Percentiles rank a stretch among this genome's conserved stretches.
Evolutionary conservation across 208 protist species (phyloP).

Genomic region (Leishmania major): DNA sequence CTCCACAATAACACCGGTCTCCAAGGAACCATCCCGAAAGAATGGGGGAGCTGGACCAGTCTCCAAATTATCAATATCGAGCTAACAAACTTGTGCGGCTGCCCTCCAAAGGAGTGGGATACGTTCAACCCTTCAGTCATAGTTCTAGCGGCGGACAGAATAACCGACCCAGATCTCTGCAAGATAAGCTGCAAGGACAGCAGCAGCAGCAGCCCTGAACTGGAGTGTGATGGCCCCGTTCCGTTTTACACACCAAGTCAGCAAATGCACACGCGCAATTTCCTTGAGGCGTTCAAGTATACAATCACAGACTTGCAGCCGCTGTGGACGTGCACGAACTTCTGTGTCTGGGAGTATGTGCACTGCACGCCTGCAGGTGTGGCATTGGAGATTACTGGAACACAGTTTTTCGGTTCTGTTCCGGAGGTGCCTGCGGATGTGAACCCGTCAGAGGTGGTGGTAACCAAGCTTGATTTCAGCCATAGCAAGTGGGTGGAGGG

Average conservation of each 20-base stretch:
- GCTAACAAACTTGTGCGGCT: not conserved
- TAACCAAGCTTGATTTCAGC: conserved; percentile 10
- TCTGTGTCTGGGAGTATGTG: conserved; percentile 13
- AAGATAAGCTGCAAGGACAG: not conserved
- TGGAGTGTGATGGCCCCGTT: conserved; percentile 7
- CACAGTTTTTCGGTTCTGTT: not conserved
- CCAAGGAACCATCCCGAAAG: not conserved
- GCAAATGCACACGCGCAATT: conserved; percentile 3
- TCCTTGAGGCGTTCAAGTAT: conserved; percentile 6
- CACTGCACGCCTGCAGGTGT: conserved; percentile 8
- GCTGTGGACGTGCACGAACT: conserved; percentile 2
- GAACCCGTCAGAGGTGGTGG: conserved; percentile 4
- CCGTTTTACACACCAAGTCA: conserved; percentile 8
- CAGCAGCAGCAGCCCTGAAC: not conserved
- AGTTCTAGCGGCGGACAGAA: not conserved
- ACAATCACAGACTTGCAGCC: not conserved
- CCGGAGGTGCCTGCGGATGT: not conserved
- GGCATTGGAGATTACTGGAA: conserved; percentile 5
- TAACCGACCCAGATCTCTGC: conserved; percentile 2
- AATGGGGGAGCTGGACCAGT: conserved; percentile 2
- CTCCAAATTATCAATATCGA: not conserved
- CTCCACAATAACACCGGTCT: not conserved
- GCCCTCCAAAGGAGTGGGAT: not conserved
- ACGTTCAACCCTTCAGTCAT: not conserved
- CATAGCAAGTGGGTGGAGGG: conserved; percentile 1